These are phyloP conservation scores for Arabis hirsuta DNA, from an alignment of 345 rosid genomes.

Conservation along the genomic window DNA sequence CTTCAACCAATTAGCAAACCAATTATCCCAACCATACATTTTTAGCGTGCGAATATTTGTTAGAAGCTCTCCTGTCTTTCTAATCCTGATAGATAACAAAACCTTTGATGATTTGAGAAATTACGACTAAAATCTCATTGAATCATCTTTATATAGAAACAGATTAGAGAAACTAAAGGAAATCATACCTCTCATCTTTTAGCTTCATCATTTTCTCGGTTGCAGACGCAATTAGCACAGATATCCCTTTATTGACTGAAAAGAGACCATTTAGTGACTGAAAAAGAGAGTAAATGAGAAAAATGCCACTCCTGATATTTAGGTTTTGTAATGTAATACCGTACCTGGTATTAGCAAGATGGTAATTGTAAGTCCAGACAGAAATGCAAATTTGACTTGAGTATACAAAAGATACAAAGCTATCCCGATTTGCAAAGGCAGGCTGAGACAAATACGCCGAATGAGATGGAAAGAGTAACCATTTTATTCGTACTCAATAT, in stretches of 20 bases:
- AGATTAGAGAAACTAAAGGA: background rate
- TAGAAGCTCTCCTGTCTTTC: conserved; percentile 86
- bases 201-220: conserved; percentile 96
- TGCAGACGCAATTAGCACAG: conserved; percentile 80
- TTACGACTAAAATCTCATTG: background rate
- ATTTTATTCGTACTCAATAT: background rate
- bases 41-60: conserved; percentile 80
- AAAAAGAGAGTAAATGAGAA: conserved; percentile 20
- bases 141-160: background rate
- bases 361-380: conserved; percentile 81
- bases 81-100: conserved; percentile 61
- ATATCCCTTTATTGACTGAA: conserved; percentile 93
- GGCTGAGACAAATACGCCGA: conserved; percentile 55
- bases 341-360: conserved; percentile 84
- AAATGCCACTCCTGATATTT: background rate
- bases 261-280: conserved; percentile 71
- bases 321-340: background rate
- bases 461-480: conserved; percentile 3
- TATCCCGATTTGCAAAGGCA: conserved; percentile 92
- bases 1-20: conserved; percentile 78
- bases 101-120: background rate
- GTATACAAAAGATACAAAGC: conserved; percentile 84
- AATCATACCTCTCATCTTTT: conserved; percentile 88
- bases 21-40: conserved; percentile 88
- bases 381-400: conserved; percentile 90